Percentiles rank a stretch among this genome's conserved stretches.
Conservation (phyloP, 345 rosid genomes). For the Brassica juncea region DNA sequence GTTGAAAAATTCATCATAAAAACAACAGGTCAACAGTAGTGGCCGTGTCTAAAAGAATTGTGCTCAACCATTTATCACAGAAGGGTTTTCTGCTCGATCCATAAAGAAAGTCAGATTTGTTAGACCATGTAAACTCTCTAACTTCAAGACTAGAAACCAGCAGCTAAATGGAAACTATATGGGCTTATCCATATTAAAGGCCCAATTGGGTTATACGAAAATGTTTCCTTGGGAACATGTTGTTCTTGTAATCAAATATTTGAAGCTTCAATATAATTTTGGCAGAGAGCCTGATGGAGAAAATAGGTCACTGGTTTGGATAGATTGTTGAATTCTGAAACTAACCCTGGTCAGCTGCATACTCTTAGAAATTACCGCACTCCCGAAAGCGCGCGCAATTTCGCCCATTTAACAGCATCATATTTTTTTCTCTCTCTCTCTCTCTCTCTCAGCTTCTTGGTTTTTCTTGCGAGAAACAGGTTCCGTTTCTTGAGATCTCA, state of each 20-base stretch:
- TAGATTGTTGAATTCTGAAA: constrained; percentile 8
- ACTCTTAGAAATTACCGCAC: constrained; percentile 7
- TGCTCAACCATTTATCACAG: no score
- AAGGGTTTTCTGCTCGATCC: no score
- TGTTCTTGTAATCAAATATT: no score
- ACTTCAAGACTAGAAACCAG: no score
- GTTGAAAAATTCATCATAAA: background rate
- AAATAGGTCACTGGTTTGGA: background rate
- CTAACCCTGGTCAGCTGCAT: constrained; percentile 3
- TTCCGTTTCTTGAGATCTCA: constrained; percentile 43
- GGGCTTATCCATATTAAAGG: no score
- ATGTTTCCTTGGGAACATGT: no score
- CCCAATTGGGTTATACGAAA: no score
- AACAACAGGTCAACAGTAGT: background rate
- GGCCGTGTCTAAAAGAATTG: background rate
- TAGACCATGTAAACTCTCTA: no score
- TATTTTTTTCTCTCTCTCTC: background rate
- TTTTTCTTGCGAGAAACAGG: constrained; percentile 27
- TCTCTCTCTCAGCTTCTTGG: constrained; percentile 8
- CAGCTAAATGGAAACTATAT: no score
- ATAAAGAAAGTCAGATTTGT: no score
- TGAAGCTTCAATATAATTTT: no score
- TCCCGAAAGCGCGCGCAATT: constrained; percentile 17
- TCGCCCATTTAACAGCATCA: constrained; percentile 3
- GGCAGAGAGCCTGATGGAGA: no score